A percentile compares a stretch with the other conserved stretches of the same genome.
phyloP scores from a whole-genome alignment of 768 basidiomycete species.

The Trametes maxima region DNA sequence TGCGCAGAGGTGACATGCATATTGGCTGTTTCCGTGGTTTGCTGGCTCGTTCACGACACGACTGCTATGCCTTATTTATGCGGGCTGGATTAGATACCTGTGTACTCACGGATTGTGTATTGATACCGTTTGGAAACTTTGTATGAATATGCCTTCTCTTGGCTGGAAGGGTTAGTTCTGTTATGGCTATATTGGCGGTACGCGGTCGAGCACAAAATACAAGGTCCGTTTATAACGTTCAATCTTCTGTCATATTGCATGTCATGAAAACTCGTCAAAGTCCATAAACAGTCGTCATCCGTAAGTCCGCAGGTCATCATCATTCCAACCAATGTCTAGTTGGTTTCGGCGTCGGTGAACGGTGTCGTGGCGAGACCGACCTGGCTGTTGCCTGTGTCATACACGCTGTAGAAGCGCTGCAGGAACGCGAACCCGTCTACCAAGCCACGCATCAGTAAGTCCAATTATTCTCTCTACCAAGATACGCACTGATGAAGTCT shows the following conservation, averaged over 20 bases:
- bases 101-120: slow-evolving; percentile 2
- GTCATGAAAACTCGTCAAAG: not conserved
- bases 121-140: not conserved
- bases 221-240: not conserved
- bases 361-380: slow-evolving; percentile 39
- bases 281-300: not conserved
- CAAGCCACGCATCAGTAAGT: not conserved
- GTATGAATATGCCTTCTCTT: not conserved
- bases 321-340: slow-evolving; percentile 22
- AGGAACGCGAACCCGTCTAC: slow-evolving; percentile 59
- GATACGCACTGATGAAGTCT: slow-evolving; percentile 60
- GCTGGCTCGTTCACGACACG: not conserved
- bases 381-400: slow-evolving; percentile 36
- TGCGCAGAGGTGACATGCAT: not conserved
- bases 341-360: slow-evolving; percentile 37
- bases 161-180: not conserved
- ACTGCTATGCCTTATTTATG: not conserved
- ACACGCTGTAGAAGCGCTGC: slow-evolving; percentile 60
- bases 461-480: not conserved
- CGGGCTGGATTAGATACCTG: slow-evolving; percentile 9
- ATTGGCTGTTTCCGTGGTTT: not conserved
- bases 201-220: not conserved
- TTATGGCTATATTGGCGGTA: not conserved
- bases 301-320: not conserved
- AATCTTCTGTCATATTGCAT: not conserved